Percentiles rank a stretch among this genome's conserved stretches.
Evolutionary conservation across 1,284 basidiomycete species (phyloP).

Genomic region (Moniliophthora roreri): DNA sequence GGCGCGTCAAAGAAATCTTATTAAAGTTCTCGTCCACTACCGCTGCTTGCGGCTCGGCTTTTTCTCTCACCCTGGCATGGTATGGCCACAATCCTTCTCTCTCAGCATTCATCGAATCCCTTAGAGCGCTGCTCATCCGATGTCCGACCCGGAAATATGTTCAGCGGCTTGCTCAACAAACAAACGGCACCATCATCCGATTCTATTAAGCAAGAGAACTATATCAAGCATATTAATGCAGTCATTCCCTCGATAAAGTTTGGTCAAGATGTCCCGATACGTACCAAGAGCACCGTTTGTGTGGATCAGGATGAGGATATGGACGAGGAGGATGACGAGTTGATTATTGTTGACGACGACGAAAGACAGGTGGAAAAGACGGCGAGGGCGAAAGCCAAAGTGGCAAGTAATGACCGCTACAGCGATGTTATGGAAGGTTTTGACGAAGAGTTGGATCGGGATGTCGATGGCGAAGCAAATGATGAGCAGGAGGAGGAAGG

Average conservation of each 20-base stretch:
- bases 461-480: not conserved
- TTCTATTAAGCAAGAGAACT: slow-evolving; percentile 52
- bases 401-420: slow-evolving; percentile 6
- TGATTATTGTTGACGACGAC: slow-evolving; percentile 27
- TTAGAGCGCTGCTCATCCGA: slow-evolving; percentile 72
- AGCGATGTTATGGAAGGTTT: no score
- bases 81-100: slow-evolving; percentile 44
- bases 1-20: not conserved
- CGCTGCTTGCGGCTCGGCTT: not conserved
- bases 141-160: slow-evolving; percentile 46
- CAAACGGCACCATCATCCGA: slow-evolving; percentile 28
- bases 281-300: slow-evolving; percentile 1
- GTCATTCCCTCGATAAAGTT: slow-evolving; percentile 30
- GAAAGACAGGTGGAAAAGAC: slow-evolving; percentile 19
- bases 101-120: slow-evolving; percentile 78
- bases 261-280: not conserved
- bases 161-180: slow-evolving; percentile 36
- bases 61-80: not conserved
- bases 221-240: slow-evolving; percentile 53
- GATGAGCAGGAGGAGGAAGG: slow-evolving; percentile 24
- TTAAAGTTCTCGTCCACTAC: not conserved
- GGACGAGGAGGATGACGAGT: slow-evolving; percentile 52
- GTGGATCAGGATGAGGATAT: slow-evolving; percentile 51
- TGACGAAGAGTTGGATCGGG: not conserved
- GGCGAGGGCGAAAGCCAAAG: slow-evolving; percentile 31